Base-by-base conservation (phyloP, 2,329 filamentous ascomycete species). In the Exophiala sp. region DNA sequence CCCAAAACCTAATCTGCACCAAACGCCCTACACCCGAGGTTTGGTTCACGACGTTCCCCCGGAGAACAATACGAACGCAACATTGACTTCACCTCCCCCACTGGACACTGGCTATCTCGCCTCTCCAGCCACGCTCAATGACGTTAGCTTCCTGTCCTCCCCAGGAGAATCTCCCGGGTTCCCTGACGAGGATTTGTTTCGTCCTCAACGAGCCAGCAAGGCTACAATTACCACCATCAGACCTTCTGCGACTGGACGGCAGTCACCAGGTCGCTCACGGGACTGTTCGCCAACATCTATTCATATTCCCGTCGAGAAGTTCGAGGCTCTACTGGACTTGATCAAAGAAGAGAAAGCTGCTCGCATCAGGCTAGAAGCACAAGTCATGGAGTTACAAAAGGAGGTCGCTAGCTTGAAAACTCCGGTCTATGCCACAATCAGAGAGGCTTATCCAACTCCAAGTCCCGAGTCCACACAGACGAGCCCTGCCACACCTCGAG, bases 311-410 rank as follows among this genome's bases (percentile, higher is more conserved):
- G 68, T 74, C 12, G 74, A 78, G 39, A 73, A 77, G 50, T 76
- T 77, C 58, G 75, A 72, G 52, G 70, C 72, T 0, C 65, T 78
- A 2, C 69, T 76, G 24, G 74, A 70, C 10, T 66, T 78, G 1
- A 67, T 78, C 10, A 69, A 73, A 5, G 66, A 73, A 44, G 75
- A 78, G 57, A 73, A 77, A 57, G 69, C 68, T 4, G 75, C 75
- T 1, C 73, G 75, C 29, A 68, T 72, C 35, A 68, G 67, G 18
- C 65, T 78, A 1, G 75, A 78, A 60, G 65, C 65, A 33, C 73
- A 78, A 59, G 67, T 78, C 2, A 62, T 68, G 5, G 61, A 67
- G 33, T 63, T 78, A 4, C 72, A 73, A 38, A 69, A 71, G 39
- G 72, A 76, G 45, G 41, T 65, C 14, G 58, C 63, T n/a, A 53